Evolutionary conservation across 371 early-diverging fungal species (phyloP), one percentile per base, ranked within the genome.

Genomic region (Mucor indicus): DNA sequence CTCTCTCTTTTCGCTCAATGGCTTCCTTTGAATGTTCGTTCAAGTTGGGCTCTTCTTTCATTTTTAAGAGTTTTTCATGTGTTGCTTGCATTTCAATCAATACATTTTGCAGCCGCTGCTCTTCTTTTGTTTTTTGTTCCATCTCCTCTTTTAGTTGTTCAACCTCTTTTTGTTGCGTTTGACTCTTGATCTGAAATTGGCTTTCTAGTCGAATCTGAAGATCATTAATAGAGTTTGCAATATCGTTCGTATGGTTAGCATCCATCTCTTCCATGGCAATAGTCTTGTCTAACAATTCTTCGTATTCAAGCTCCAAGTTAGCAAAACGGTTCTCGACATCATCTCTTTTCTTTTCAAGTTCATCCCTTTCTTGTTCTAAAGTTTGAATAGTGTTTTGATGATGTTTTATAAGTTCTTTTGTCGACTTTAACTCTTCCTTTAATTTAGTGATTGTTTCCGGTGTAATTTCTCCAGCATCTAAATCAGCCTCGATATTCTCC

Each of bases 241-340:
- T 76, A 41, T 89, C 83, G 4, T 72, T 71, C 38, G 66, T 77
- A 41, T 85, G 79, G 43, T 38, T 52, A 0, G 47, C 61, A 20
- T 83, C 86, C 60, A 91, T 89, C 57, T 95, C 95, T 38, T 92
- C 94, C 60, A 60, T 53, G 3, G 87, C 88, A 54, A 95, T 95
- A 3, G 95, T 90, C 71, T 91, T 89, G 58, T 95, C 94, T 22
- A 96, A 62, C 47, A 95, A 66, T 64, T 95, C 93, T 55, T 93
- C 93, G 61, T 94, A 96, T 60, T 96, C 97, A 12, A 72, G 53
- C 61, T 93, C 89, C 9, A 95, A 69, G 8, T 78, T 69, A 25
- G 78, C 75, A 32, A 91, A 74, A 38, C 87, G 81, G 39, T 63
- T 47, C 58, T 95, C 95, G 17, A 89, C 64, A 23, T 92, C 92